Percentiles rank a stretch among this genome's conserved stretches.
phyloP scores from a whole-genome alignment of 192 early-diverging fungal species.

The Coemansia sp. region DNA sequence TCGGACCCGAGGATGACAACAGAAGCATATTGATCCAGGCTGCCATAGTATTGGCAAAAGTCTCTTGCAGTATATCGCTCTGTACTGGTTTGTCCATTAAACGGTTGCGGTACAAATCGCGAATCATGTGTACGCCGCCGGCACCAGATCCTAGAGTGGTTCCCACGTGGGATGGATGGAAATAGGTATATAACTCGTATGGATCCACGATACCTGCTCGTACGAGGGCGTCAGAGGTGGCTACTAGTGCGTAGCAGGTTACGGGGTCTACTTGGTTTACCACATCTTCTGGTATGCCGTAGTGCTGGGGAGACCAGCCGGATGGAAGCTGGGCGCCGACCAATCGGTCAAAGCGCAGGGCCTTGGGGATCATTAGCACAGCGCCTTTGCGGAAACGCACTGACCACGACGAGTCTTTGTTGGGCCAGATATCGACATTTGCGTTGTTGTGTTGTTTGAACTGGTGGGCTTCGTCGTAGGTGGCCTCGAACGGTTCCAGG shows the following conservation, averaged over 20 bases:
- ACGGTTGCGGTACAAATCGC: slow-evolving; percentile 79
- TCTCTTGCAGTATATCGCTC: slow-evolving; percentile 93
- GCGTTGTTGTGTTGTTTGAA: slow-evolving; percentile 85
- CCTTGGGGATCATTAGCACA: slow-evolving; percentile 87
- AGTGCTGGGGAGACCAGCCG: slow-evolving; percentile 89
- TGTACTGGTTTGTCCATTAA: slow-evolving; percentile 79
- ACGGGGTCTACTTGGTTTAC: slow-evolving; percentile 88
- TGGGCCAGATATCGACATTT: slow-evolving; percentile 61
- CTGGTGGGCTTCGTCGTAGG: slow-evolving; percentile 80
- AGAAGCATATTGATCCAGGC: slow-evolving; percentile 98
- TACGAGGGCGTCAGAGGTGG: slow-evolving; percentile 89
- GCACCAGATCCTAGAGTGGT: slow-evolving; percentile 87
- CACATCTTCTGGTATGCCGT: slow-evolving; percentile 91
- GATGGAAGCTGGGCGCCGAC: slow-evolving; percentile 94
- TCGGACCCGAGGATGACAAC: slow-evolving; percentile 87
- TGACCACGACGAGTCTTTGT: slow-evolving; percentile 62
- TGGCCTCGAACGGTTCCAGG: slow-evolving; percentile 82
- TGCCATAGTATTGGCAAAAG: slow-evolving; percentile 64
- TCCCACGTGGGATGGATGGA: slow-evolving; percentile 91
- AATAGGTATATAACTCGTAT: slow-evolving; percentile 96
- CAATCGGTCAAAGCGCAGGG: slow-evolving; percentile 86
- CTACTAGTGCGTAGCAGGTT: slow-evolving; percentile 84
- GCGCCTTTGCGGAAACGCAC: slow-evolving; percentile 86
- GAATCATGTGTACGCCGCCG: slow-evolving; percentile 80
- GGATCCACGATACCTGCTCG: slow-evolving; percentile 92